Conservation (phyloP, 805 yeast genomes). For the Wickerhamomyces chambardii region DNA sequence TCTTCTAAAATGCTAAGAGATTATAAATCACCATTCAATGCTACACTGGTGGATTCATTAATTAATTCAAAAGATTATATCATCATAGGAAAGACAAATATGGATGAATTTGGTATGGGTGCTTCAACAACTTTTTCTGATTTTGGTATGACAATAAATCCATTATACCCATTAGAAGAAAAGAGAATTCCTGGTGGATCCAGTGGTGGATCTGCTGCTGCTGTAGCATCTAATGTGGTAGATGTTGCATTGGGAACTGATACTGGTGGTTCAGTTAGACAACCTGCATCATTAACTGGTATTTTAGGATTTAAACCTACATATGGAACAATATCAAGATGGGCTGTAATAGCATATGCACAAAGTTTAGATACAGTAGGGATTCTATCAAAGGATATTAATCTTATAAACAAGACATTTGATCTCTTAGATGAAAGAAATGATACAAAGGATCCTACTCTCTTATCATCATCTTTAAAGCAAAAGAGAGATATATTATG, state of each 20-base stretch:
- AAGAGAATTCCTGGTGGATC: slow-evolving; percentile 75
- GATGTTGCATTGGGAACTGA: slow-evolving; percentile 88
- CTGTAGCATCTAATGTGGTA: slow-evolving; percentile 64
- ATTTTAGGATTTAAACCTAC: slow-evolving; percentile 87
- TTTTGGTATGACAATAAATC: slow-evolving; percentile 53
- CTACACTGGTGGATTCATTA: slow-evolving; percentile 61
- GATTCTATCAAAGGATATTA: slow-evolving; percentile 46
- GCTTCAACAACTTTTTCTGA: slow-evolving; percentile 48
- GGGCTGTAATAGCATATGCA: slow-evolving; percentile 91
- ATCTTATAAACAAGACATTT: slow-evolving; percentile 38
- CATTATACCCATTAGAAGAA: slow-evolving; percentile 26
- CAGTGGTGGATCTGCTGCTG: slow-evolving; percentile 94
- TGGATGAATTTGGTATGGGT: slow-evolving; percentile 99
- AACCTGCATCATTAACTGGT: slow-evolving; percentile 87
- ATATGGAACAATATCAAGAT: slow-evolving; percentile 84
- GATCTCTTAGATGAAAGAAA: slow-evolving; percentile 37
- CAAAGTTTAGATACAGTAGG: slow-evolving; percentile 96
- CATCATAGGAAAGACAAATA: slow-evolving; percentile 72
- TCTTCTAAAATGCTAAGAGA: slow-evolving; percentile 53
- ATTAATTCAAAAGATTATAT: slow-evolving; percentile 36
- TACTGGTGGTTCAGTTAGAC: slow-evolving; percentile 93
- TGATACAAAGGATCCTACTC: slow-evolving; percentile 80
- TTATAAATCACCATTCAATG: slow-evolving; percentile 71
- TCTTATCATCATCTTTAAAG: slow-evolving; percentile 23
- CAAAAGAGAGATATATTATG: slow-evolving; percentile 18